phyloP scores from a whole-genome alignment of 768 basidiomycete species.

The Kwoniella bestiolae region DNA sequence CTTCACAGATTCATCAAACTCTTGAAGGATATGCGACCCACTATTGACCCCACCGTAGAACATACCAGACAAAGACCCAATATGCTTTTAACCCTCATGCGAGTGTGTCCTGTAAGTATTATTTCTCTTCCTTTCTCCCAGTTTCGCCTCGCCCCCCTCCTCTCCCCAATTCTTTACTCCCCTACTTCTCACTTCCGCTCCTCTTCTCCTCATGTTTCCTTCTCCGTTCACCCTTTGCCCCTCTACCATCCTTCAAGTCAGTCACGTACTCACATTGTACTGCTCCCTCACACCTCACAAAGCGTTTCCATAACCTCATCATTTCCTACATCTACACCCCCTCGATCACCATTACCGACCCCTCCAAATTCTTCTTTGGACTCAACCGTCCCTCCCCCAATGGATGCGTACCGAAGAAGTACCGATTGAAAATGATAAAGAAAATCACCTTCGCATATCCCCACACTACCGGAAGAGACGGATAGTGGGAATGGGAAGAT shows the following conservation, averaged over 20 bases:
- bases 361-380: slow-evolving; percentile 2
- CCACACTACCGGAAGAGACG: background rate
- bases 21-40: background rate
- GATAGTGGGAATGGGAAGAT: background rate
- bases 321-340: background rate
- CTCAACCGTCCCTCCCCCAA: background rate
- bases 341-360: background rate
- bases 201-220: too few relatives aligned
- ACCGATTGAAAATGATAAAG: background rate
- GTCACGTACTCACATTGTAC: too few relatives aligned
- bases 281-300: too few relatives aligned
- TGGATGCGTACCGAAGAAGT: background rate
- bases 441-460: background rate
- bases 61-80: background rate
- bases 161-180: too few relatives aligned
- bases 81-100: background rate
- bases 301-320: slow-evolving; percentile 10
- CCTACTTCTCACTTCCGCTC: too few relatives aligned
- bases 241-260: too few relatives aligned
- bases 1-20: background rate
- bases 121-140: too few relatives aligned
- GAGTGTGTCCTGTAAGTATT: background rate
- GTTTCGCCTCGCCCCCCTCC: too few relatives aligned
- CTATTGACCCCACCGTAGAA: background rate
- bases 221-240: too few relatives aligned